Base-by-base conservation (phyloP, 1,139 yeast species). In the Diutina rugosa region DNA sequence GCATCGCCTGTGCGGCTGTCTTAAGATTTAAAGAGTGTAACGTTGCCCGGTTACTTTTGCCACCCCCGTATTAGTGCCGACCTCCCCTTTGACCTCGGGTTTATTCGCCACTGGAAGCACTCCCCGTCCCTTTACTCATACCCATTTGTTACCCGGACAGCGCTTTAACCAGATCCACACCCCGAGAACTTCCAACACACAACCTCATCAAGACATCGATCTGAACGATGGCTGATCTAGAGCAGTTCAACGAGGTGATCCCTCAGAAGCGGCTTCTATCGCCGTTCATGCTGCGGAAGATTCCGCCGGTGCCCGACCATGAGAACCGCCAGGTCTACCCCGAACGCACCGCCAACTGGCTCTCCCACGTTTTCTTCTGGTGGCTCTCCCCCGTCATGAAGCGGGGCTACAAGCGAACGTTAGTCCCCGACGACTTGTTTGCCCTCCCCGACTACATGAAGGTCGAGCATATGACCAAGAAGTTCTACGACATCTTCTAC, bases 351-450 rank as follows among this genome's bases (percentile, higher is more conserved):
- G 21, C 54, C 35, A 46, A 46, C 35, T 30, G 41, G 46, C 4
- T 54, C 14, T 9, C 26, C 45, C 63, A 67, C 58, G 53, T 72
- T 1, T 77, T 82, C 62, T 79, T 79, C 66, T 73, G 79, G 77
- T 78, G 83, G 81, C 61, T 80, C 56, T 59, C 63, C 49, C 84
- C 84, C 0, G 63, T 80, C 26, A 67, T 80, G 63, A 73, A 70
- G 46, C 79, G 78, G 3, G 95, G 95, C 1, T 87, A 87, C 65
- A 76, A 76, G 57, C 75, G 95, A 62, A 83, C 89, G 0, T 68
- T 87, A 45, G 81, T 80, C 56, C 81, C 83, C 6, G 77, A 79
- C 56, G 95, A 87, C 67, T 67, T 87, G 57, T 86, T 73, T 67
- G 69, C 70, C 51, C 72, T 87, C 56, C 76, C 80, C 14, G 77